Conservation (phyloP, 345 rosid species). For the Excoecaria cochinchinensis region DNA sequence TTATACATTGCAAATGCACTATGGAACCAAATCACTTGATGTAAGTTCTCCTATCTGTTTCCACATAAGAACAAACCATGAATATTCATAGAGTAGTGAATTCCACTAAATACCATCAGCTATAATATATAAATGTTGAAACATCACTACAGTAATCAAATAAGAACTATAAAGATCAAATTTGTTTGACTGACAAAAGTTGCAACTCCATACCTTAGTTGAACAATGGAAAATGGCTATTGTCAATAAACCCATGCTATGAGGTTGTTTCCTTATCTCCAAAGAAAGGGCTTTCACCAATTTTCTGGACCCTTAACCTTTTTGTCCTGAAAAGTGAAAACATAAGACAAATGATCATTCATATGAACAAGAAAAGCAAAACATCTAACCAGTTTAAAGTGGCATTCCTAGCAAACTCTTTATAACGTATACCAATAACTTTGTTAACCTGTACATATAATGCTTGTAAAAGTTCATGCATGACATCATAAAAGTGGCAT, state of each 20-base stretch:
- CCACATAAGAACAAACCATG: neutral
- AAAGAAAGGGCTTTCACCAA: neutral
- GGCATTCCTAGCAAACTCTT: too few relatives aligned
- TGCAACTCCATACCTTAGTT: conserved; percentile 6
- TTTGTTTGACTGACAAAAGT: neutral
- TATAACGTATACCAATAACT: neutral
- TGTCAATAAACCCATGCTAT: neutral
- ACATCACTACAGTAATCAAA: neutral
- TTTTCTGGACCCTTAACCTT: conserved; percentile 10
- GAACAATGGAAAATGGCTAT: neutral
- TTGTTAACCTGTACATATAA: neutral
- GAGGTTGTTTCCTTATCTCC: neutral
- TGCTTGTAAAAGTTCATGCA: neutral
- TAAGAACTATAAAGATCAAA: neutral
- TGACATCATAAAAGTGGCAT: neutral
- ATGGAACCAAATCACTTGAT: neutral
- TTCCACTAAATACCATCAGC: neutral
- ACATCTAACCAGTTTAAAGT: neutral
- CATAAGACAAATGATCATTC: neutral
- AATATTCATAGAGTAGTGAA: neutral
- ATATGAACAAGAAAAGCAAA: neutral
- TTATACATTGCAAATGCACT: neutral
- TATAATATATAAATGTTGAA: neutral
- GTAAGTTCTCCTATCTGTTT: conserved; percentile 1
- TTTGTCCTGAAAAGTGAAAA: conserved; percentile 19